Percentiles rank a stretch among this genome's conserved stretches.
Evolutionary conservation across 2,329 filamentous ascomycete genomes (phyloP).

Genomic region (Colletotrichum trifolii): DNA sequence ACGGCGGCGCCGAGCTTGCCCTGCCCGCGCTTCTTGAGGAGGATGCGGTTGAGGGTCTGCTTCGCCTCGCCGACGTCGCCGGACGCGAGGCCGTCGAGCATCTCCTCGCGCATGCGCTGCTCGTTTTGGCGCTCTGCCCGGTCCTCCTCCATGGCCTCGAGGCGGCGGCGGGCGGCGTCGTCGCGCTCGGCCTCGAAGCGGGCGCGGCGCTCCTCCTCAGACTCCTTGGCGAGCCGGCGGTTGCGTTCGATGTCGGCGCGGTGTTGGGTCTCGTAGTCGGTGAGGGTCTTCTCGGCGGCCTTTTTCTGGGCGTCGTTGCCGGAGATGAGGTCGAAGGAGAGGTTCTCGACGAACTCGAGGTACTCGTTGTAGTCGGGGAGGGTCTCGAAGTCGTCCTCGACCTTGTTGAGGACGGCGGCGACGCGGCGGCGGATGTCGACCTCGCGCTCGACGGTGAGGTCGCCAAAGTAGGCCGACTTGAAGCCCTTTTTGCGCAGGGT

Average conservation of each 20-base stretch:
- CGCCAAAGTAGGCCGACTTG: constrained; percentile 88
- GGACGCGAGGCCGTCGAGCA: constrained; percentile 75
- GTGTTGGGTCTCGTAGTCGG: constrained; percentile 79
- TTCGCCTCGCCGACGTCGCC: constrained; percentile 70
- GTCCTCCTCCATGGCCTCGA: constrained; percentile 74
- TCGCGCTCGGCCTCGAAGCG: constrained; percentile 75
- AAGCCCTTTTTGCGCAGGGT: constrained; percentile 89
- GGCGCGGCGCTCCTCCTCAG: constrained; percentile 63
- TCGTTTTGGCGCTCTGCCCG: constrained; percentile 75
- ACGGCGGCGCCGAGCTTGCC: constrained; percentile 46
- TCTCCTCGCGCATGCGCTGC: constrained; percentile 72
- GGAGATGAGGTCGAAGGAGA: constrained; percentile 88
- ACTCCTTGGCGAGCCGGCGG: constrained; percentile 63
- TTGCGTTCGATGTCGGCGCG: constrained; percentile 74
- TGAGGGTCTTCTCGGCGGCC: constrained; percentile 56
- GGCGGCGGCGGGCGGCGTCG: constrained; percentile 69
- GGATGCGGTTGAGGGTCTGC: constrained; percentile 67
- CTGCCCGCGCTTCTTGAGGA: constrained; percentile 80
- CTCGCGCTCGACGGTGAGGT: constrained; percentile 89
- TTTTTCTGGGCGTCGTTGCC: constrained; percentile 72
- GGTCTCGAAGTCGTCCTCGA: constrained; percentile 90
- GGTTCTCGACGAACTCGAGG: constrained; percentile 89
- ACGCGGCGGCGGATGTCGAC: constrained; percentile 90
- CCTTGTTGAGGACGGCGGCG: constrained; percentile 83
- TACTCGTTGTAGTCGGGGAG: constrained; percentile 91